Base-by-base conservation (phyloP, 1,139 yeast genomes). In the Taphrina betulina region DNA sequence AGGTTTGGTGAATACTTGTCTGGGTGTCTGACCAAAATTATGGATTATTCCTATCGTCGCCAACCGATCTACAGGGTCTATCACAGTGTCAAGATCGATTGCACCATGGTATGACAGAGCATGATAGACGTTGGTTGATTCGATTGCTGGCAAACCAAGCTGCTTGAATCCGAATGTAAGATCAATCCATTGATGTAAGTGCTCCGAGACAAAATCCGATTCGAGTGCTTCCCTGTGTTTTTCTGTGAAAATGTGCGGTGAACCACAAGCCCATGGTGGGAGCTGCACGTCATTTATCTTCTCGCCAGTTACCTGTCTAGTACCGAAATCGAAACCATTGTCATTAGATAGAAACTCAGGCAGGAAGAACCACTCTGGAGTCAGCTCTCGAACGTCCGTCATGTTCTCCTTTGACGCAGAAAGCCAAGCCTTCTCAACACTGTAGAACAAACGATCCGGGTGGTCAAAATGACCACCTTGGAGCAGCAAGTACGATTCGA, bases 381-480 rank as follows among this genome's bases (percentile, higher is more conserved):
- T 84, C 50, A 87, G 71, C 63, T 87, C 96, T 58, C 95, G 72
- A 1, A 87, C 95, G 71, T 87, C 96, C 0, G 95, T 84, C 1
- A 92, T 83, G 64, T 82, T 83, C 43, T 86, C 95, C 53, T 70
- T 69, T 0, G 95, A 80, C 0, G 95, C 87, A 3, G 94, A 84
- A 14, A 68, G 66, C 95, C 95, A 87, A 0, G 95, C 82, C 60
- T 83, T 80, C 26, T 76, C 78, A 23, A 87, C 71, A 0, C 94
- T 84, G 63, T 80, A 78, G 66, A 87, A 87, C 8, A 86, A 68
- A 57, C 96, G 70, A 67, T 87, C 95, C 0, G 95, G 90, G 65
- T 84, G 95, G 62, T 88, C 95, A 70, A 86, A 85, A 58, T 79
- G 82, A 0, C 95, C 95, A 8, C 94, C 95, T 71, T 87, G 96